Base-by-base conservation (phyloP, 148 eudicot species). In the Linanthus parryae region DNA sequence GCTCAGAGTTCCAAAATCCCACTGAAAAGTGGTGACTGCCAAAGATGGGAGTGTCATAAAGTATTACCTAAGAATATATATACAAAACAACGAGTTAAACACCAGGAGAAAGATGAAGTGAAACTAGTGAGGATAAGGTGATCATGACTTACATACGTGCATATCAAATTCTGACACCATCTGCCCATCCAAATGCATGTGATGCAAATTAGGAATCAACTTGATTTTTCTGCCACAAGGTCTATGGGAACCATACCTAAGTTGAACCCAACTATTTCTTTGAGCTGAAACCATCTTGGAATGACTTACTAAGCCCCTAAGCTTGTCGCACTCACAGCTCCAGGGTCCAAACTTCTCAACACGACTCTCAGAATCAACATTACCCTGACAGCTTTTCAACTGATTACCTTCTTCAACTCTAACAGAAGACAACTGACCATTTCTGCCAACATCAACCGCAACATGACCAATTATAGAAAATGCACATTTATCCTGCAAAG, bases 71-170 rank as follows among this genome's bases (percentile, higher is more conserved):
- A 48, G 53, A 64, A 52, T 73, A 52, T 67, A 40, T 25, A 50
- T 57, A 18, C 13, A 48, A 77, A 25, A 52, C 53, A 60, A 47
- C 18, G 56, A 52, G 31, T 47, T 55, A 63, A 43, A 53, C 31
- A 59, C 39, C 38, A 17, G 26, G 54, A 29, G 34, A 50, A 59
- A 21, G 31, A 44, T 35, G 17, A n/a, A 17, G 41, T 42, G 16
- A 57, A 65, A 66, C 29, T 25, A 49, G 19, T 24, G 23, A 57
- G 54, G 59, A 21, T 50, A 38, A 65, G 58, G 76, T 66, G 18
- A 65, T 59, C 40, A 65, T 23, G 87, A 92, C 96, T 84, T 88
- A 84, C 99, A 92, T 92, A 92, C 99, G 84, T 92, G 95, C 64
- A 92, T 83, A 76, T 84, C 82, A 63, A 75, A 62, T 28, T 66